Conservation (phyloP, 495 filamentous ascomycete species). For the Ascodesmis nigricans region DNA sequence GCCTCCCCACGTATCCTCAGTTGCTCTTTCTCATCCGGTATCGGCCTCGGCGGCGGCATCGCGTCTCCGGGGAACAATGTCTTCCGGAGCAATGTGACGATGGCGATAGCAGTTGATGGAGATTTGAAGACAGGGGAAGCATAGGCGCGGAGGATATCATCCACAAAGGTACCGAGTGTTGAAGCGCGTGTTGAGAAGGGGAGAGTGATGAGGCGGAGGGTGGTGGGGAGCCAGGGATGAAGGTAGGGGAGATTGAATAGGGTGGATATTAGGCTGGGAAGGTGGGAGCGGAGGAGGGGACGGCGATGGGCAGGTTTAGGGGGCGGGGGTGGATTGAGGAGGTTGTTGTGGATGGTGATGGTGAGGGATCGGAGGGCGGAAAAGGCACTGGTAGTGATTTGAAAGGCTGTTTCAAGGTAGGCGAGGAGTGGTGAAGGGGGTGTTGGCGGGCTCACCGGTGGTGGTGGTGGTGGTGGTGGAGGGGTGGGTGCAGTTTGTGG, state of each 20-base stretch:
- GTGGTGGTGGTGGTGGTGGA: constrained; percentile 1
- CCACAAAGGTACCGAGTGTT: constrained; percentile 14
- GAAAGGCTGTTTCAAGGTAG: constrained; percentile 6
- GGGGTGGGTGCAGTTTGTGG: constrained; percentile 6
- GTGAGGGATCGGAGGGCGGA: constrained; percentile 4
- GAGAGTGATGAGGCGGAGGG: constrained; percentile 6
- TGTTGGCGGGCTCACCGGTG: constrained; percentile 2
- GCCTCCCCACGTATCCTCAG: constrained; percentile 30
- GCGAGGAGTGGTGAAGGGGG: not conserved
- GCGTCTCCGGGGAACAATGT: constrained; percentile 63
- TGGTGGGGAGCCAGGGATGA: constrained; percentile 18
- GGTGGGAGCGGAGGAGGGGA: constrained; percentile 11
- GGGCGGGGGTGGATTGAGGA: constrained; percentile 5
- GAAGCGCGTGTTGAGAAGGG: constrained; percentile 9
- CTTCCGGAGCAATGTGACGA: constrained; percentile 48
- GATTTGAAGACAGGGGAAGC: constrained; percentile 42
- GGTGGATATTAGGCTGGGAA: constrained; percentile 9
- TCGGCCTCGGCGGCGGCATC: constrained; percentile 27
- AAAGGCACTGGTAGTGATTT: constrained; percentile 1
- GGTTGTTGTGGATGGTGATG: constrained; percentile 7
- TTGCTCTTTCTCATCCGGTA: constrained; percentile 29
- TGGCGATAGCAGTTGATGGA: constrained; percentile 43
- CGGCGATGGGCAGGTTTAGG: constrained; percentile 2
- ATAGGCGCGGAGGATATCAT: constrained; percentile 52
- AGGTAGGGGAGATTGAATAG: constrained; percentile 4